Base-by-base conservation (phyloP, 768 basidiomycete species). In the Phallus indusiatus region DNA sequence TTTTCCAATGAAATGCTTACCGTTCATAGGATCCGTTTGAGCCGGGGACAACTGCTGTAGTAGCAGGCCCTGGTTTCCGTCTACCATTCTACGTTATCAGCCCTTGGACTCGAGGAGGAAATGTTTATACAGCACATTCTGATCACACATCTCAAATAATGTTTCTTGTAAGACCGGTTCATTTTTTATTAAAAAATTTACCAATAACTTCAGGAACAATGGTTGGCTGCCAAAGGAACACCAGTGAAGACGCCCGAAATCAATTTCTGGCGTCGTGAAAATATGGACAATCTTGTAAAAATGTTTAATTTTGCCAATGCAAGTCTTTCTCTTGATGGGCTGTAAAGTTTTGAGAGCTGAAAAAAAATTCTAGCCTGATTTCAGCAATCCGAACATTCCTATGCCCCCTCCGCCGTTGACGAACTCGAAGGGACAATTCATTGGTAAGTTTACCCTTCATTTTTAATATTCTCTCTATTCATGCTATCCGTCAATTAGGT, bases 11-110 rank as follows among this genome's bases (percentile, higher is more conserved):
- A 18, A 53, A 16, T 28, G 18, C 56, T 57, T 1, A 50, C 14
- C 24, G 28, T 48, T 50, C 18, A n/a, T 28, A 59, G 57, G 37
- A 59, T n/a, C 42, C 58, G 11, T 54, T 55, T 21, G 47, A 59
- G 51, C 61, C 61, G 0, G 46, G 37, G 18, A 56, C 47, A 28
- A 20, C 6, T 20, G 46, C 61, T 8, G 20, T 37, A 28, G 47
- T 62, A 20, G 54, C 61, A 16, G 60, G 62, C 18, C 61, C 62
- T 10, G 62, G 62, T 22, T 63, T 61, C 55, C 62, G 62, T 58
- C 61, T 63, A 2, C 62, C 62, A 11, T 61, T 62, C 62, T 47
- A 35, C 33, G 62, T 28, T 21, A 52, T 63, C 34, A 60, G 58
- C 49, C 62, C 62, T 18, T 63, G 49, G 48, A 49, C 62, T 37